phyloP scores from a whole-genome alignment of 2,329 filamentous ascomycete species.

The Dryadomyces quercus-mongolicae region DNA sequence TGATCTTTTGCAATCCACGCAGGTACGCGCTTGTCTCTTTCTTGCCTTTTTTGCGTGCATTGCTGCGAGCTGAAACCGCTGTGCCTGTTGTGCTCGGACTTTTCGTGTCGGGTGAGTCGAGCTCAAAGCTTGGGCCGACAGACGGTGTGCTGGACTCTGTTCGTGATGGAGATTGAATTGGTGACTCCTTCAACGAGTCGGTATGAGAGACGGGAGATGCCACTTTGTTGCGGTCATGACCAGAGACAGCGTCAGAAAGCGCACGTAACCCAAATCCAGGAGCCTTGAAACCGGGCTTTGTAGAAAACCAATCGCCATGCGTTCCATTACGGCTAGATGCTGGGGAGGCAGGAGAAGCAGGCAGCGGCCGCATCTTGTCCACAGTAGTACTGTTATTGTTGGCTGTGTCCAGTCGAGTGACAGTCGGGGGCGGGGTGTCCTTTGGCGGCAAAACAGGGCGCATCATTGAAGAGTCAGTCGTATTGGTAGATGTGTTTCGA shows the following conservation, averaged over 20 bases:
- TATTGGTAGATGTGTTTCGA: constrained; percentile 48
- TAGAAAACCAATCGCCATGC: constrained; percentile 43
- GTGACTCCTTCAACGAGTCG: constrained; percentile 41
- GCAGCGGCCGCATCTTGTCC: constrained; percentile 22
- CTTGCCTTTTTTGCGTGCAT: constrained; percentile 60
- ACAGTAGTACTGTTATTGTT: constrained; percentile 8
- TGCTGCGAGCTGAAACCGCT: constrained; percentile 32
- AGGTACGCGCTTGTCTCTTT: constrained; percentile 93
- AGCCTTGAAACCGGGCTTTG: constrained; percentile 34
- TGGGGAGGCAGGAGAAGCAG: constrained; percentile 29
- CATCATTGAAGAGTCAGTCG: constrained; percentile 34
- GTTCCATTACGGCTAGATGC: constrained; percentile 30
- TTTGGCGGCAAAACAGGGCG: constrained; percentile 39
- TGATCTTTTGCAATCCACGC: constrained; percentile 69
- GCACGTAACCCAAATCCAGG: constrained; percentile 63
- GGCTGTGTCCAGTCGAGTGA: constrained; percentile 46
- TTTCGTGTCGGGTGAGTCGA: constrained; percentile 61
- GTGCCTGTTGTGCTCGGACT: constrained; percentile 38
- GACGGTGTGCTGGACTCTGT: constrained; percentile 66
- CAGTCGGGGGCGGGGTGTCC: constrained; percentile 40
- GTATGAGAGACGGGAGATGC: constrained; percentile 34
- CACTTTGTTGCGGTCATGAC: constrained; percentile 39
- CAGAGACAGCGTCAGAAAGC: constrained; percentile 64
- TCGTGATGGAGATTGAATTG: constrained; percentile 52
- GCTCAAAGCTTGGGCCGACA: constrained; percentile 58